These are phyloP conservation scores for Sugiyamaella valdiviana DNA, from an alignment of 805 yeast species.

Conservation along the genomic window DNA sequence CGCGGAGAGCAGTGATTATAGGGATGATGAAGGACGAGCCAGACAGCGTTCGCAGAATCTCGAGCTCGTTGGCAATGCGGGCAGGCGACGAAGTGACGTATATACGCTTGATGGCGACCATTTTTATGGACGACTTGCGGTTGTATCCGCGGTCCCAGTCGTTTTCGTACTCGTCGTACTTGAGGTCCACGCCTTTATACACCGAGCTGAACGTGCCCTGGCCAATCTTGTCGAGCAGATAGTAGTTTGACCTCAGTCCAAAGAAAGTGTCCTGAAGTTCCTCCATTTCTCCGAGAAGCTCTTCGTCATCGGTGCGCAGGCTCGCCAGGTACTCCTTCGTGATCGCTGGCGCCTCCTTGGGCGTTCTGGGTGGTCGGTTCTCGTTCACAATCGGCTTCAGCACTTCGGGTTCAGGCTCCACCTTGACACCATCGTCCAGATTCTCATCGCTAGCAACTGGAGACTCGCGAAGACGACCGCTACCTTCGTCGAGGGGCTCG, in stretches of 20 bases:
- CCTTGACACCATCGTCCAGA: no score
- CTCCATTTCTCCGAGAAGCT: slow-evolving; percentile 16
- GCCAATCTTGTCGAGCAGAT: slow-evolving; percentile 53
- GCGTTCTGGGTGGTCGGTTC: background rate
- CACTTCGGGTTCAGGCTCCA: background rate
- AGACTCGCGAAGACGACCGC: no score
- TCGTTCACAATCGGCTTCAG: background rate
- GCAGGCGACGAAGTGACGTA: slow-evolving; percentile 94
- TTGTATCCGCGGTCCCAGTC: slow-evolving; percentile 25
- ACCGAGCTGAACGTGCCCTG: slow-evolving; percentile 64
- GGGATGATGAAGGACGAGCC: slow-evolving; percentile 72
- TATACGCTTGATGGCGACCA: slow-evolving; percentile 86
- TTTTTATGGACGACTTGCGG: slow-evolving; percentile 1
- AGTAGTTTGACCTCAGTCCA: slow-evolving; percentile 42
- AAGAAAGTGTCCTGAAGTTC: slow-evolving; percentile 41
- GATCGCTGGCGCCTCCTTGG: background rate
- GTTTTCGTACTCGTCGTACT: slow-evolving; percentile 32
- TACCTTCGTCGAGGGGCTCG: no score
- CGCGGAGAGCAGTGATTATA: slow-evolving; percentile 76
- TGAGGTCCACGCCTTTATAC: slow-evolving; percentile 51
- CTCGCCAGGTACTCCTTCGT: background rate
- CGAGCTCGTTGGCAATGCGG: slow-evolving; percentile 82
- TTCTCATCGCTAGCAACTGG: no score
- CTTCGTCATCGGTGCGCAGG: background rate
- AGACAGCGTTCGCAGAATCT: slow-evolving; percentile 40